These are phyloP conservation scores for Suillus hirtellus DNA, from an alignment of 768 basidiomycete species.

Conservation along the genomic window DNA sequence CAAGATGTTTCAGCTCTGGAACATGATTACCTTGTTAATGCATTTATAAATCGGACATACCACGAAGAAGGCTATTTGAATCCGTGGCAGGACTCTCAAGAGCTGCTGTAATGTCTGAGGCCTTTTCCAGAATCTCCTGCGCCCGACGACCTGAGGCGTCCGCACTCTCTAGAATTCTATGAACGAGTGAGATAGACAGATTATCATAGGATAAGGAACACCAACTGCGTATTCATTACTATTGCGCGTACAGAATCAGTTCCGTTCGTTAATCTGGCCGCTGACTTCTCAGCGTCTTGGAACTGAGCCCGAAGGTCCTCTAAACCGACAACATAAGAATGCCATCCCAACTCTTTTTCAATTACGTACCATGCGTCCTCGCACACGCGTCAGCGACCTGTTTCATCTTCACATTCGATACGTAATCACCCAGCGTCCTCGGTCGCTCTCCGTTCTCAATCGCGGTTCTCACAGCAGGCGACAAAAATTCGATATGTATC, in stretches of 20 bases:
- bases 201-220: neutral
- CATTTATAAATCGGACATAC: conserved; percentile 30
- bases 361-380: conserved; percentile 62
- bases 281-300: conserved; percentile 51
- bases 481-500: conserved; percentile 78
- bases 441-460: conserved; percentile 70
- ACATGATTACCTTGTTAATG: conserved; percentile 9
- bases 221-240: conserved; percentile 35
- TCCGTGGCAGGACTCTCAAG: conserved; percentile 59
- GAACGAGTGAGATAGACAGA: conserved; percentile 4
- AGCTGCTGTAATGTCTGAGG: conserved; percentile 47
- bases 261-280: conserved; percentile 55
- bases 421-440: conserved; percentile 78
- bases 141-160: conserved; percentile 55
- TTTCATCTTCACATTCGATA: conserved; percentile 75
- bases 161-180: conserved; percentile 61
- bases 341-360: neutral
- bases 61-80: conserved; percentile 52
- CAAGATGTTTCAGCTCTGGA: conserved; percentile 64
- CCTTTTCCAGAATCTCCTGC: conserved; percentile 58
- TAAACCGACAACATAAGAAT: conserved; percentile 23
- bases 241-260: conserved; percentile 57
- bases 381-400: conserved; percentile 74
- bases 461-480: conserved; percentile 60
- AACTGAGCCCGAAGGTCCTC: conserved; percentile 62